Percentiles rank a stretch among this genome's conserved stretches.
Evolutionary conservation across 768 basidiomycete species (phyloP).

Genomic region (Terana coerulea): DNA sequence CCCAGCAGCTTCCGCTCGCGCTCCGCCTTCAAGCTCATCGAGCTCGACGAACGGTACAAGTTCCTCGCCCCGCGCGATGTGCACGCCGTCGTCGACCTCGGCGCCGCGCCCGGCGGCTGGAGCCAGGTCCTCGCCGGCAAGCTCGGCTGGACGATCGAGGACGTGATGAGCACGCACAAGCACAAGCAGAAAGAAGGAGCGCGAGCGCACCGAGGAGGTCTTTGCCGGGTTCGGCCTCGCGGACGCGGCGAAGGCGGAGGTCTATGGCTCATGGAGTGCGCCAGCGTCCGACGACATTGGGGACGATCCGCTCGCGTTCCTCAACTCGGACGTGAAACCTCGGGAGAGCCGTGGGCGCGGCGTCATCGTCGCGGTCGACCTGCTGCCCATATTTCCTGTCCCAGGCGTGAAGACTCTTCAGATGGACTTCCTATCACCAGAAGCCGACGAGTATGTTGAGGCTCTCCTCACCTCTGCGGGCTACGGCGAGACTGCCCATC

Average conservation of each 20-base stretch:
- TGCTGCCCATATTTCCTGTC: conserved; percentile 70
- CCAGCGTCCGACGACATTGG: neutral
- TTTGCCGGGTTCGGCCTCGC: conserved; percentile 5
- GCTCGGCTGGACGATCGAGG: conserved; percentile 45
- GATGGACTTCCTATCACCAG: conserved; percentile 70
- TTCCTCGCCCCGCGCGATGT: conserved; percentile 53
- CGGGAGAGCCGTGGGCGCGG: conserved; percentile 30
- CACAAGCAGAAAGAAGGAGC: neutral
- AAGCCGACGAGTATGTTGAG: conserved; percentile 44
- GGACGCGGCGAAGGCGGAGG: neutral
- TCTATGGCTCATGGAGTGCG: conserved; percentile 7
- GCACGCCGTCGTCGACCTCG: conserved; percentile 75
- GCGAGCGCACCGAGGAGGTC: neutral
- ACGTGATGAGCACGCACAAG: neutral
- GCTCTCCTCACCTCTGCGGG: conserved; percentile 29
- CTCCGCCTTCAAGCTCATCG: conserved; percentile 88
- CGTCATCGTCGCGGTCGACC: conserved; percentile 75
- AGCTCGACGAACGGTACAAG: conserved; percentile 59
- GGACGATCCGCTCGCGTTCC: neutral
- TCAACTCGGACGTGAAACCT: conserved; percentile 8
- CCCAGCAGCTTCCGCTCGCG: conserved; percentile 67
- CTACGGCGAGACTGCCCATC: neutral
- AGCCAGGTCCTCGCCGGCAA: conserved; percentile 74
- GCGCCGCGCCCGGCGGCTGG: conserved; percentile 94
- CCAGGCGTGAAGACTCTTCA: conserved; percentile 68